Percentiles rank a stretch among this genome's conserved stretches.
phyloP scores from a whole-genome alignment of 208 protist genomes.

The Angomonas ambiguus region DNA sequence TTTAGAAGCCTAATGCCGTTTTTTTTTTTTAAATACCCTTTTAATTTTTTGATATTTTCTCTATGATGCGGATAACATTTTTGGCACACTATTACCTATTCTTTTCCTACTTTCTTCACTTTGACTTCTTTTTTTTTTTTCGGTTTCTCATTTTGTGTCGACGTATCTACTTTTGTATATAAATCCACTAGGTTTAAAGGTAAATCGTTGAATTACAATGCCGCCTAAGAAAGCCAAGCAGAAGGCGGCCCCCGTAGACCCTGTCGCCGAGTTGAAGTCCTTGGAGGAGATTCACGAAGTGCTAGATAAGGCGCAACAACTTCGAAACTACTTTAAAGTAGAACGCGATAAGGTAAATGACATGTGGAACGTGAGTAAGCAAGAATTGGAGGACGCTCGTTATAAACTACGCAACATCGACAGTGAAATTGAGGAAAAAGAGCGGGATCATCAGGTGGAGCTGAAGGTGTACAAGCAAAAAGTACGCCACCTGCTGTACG shows the following conservation, averaged over 20 bases:
- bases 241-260: conserved; percentile 24
- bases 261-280: conserved; percentile 33
- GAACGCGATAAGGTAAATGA: conserved; percentile 94
- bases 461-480: conserved; percentile 98
- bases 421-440: conserved; percentile 91
- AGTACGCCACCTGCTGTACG: conserved; percentile 94
- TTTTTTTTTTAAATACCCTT: conserved; percentile 3
- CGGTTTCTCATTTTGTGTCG: background rate
- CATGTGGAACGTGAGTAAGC: conserved; percentile 92
- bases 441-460: conserved; percentile 94
- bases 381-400: conserved; percentile 85
- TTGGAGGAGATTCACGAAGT: conserved; percentile 68
- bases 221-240: conserved; percentile 25
- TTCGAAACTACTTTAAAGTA: conserved; percentile 96
- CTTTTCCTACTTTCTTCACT: background rate
- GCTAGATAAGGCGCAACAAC: conserved; percentile 84
- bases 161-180: background rate
- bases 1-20: too few relatives aligned
- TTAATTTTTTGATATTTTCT: conserved; percentile 2
- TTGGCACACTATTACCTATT: too few relatives aligned
- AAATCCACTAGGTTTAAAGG: background rate
- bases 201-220: background rate
- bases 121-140: conserved; percentile 4
- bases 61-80: too few relatives aligned
- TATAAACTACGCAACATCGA: conserved; percentile 84